Evolutionary conservation across 805 yeast genomes (phyloP).

Genomic region (Jamesozyma lodderae): DNA sequence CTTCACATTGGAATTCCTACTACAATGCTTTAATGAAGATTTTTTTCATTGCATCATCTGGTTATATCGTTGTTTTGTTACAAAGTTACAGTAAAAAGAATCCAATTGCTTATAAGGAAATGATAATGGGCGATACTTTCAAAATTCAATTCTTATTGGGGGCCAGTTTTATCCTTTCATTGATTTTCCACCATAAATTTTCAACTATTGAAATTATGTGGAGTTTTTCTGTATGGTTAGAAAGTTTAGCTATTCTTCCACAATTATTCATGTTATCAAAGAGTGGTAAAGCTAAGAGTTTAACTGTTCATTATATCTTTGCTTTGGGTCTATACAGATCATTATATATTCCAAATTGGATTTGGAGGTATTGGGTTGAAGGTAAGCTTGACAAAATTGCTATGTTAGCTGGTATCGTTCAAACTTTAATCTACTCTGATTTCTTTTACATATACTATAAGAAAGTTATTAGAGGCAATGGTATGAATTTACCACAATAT

Average conservation of each 20-base stretch:
- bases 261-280: slow-evolving; percentile 85
- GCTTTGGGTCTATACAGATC: slow-evolving; percentile 88
- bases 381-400: slow-evolving; percentile 57
- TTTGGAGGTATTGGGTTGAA: slow-evolving; percentile 68
- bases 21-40: slow-evolving; percentile 79
- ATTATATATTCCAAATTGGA: slow-evolving; percentile 89
- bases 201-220: slow-evolving; percentile 58
- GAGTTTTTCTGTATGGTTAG: slow-evolving; percentile 91
- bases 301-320: slow-evolving; percentile 88
- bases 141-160: slow-evolving; percentile 60
- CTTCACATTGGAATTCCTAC: slow-evolving; percentile 45
- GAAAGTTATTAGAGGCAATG: slow-evolving; percentile 69
- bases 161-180: slow-evolving; percentile 48
- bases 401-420: slow-evolving; percentile 71
- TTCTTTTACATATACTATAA: slow-evolving; percentile 88
- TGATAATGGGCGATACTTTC: slow-evolving; percentile 64
- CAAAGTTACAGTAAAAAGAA: slow-evolving; percentile 34
- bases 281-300: slow-evolving; percentile 77
- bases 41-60: slow-evolving; percentile 66
- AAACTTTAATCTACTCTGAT: slow-evolving; percentile 84
- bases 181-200: slow-evolving; percentile 61
- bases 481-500: slow-evolving; percentile 56
- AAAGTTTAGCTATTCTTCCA: slow-evolving; percentile 84
- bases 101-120: slow-evolving; percentile 43
- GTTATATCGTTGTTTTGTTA: slow-evolving; percentile 69